Percentiles rank a stretch among this genome's conserved stretches.
Conservation (phyloP, 73 alveolate species). For the Paramecium bursaria region DNA sequence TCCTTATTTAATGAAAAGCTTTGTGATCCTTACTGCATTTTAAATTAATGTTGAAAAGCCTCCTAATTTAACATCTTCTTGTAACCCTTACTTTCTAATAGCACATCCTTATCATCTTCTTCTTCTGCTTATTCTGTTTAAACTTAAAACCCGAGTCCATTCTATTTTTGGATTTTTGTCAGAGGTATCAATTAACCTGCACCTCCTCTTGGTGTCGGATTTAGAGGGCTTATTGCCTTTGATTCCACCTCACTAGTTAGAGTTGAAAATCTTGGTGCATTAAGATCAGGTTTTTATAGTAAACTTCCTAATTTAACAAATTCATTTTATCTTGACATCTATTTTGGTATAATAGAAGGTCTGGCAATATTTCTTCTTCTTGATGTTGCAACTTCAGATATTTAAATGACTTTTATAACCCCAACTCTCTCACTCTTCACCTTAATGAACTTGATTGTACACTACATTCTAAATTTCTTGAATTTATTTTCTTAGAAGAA, state of each 20-base stretch:
- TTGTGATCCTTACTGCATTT: slow-evolving; percentile 40
- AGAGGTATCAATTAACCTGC: too few species aligned
- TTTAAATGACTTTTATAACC: background rate
- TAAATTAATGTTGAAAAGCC: slow-evolving; percentile 23
- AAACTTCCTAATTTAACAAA: background rate
- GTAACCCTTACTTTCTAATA: slow-evolving; percentile 39
- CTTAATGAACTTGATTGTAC: slow-evolving; percentile 36
- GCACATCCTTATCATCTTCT: slow-evolving; percentile 54
- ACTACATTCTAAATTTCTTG: background rate
- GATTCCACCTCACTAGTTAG: slow-evolving; percentile 20
- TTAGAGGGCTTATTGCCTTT: slow-evolving; percentile 25
- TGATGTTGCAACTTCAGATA: slow-evolving; percentile 1
- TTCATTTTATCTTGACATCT: background rate
- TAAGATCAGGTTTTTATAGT: background rate
- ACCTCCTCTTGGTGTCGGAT: background rate
- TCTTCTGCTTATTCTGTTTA: background rate
- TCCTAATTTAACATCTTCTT: slow-evolving; percentile 50
- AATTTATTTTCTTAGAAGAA: background rate
- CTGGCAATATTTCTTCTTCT: slow-evolving; percentile 1
- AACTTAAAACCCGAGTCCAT: slow-evolving; percentile 45
- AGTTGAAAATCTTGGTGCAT: slow-evolving; percentile 40
- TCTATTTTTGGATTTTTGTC: slow-evolving; percentile 5
- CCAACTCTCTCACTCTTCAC: slow-evolving; percentile 50
- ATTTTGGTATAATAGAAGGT: slow-evolving; percentile 7
- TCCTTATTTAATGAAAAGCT: slow-evolving; percentile 34